A percentile compares a stretch with the other conserved stretches of the same genome.
These are phyloP conservation scores for Euphorbia celastroides DNA, from an alignment of 441 rosid genomes.

Conservation along the genomic window DNA sequence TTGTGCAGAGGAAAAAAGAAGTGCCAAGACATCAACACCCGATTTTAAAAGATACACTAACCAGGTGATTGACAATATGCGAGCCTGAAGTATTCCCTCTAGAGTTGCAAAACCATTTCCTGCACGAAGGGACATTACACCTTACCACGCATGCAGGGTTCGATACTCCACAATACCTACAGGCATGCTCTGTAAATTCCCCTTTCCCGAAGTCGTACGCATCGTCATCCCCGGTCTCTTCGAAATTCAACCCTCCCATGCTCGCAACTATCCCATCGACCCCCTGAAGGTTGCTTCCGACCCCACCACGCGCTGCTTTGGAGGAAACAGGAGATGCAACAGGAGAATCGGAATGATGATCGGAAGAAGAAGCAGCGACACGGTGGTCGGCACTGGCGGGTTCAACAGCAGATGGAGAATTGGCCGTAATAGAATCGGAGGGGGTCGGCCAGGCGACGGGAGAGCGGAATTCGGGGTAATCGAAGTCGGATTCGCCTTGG, in stretches of 20 bases:
- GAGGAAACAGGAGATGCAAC: slow-evolving; percentile 30
- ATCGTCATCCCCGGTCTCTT: slow-evolving; percentile 90
- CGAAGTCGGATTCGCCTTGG: slow-evolving; percentile 55
- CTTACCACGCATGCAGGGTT: slow-evolving; percentile 37
- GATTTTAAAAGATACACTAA: no score
- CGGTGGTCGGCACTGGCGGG: slow-evolving; percentile 67
- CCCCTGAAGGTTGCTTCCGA: slow-evolving; percentile 33
- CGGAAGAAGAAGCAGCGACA: slow-evolving; percentile 28
- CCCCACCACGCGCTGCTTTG: slow-evolving; percentile 36
- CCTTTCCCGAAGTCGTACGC: slow-evolving; percentile 75
- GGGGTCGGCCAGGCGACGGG: slow-evolving; percentile 85
- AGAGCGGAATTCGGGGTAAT: slow-evolving; percentile 85
- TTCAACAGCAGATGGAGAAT: slow-evolving; percentile 33
- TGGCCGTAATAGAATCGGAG: no score
- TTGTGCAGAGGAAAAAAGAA: no score
- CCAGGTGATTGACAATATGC: slow-evolving; percentile 97
- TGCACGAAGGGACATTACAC: no score
- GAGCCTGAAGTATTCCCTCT: slow-evolving; percentile 99
- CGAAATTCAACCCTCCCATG: slow-evolving; percentile 80
- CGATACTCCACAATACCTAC: slow-evolving; percentile 94
- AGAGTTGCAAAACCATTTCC: no score
- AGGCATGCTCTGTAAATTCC: slow-evolving; percentile 88
- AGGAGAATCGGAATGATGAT: slow-evolving; percentile 30
- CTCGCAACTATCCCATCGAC: slow-evolving; percentile 77
- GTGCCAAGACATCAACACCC: no score